phyloP scores from a whole-genome alignment of 176 grass and related monocot genomes.

The Ampelocalamus luodianensis region DNA sequence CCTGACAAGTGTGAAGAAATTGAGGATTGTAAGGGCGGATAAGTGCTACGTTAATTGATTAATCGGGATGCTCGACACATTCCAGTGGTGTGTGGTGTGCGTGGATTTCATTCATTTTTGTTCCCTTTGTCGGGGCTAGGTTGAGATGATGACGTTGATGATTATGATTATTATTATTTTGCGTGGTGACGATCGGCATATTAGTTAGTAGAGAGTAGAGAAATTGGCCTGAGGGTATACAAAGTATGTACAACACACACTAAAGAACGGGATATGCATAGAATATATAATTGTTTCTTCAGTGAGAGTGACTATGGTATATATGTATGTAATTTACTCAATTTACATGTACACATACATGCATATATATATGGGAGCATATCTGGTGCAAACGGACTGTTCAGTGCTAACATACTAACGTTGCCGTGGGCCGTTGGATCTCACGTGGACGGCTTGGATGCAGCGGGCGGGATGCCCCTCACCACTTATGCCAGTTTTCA shows the following conservation, averaged over 20 bases:
- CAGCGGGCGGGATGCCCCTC: too few relatives aligned
- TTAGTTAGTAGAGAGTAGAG: neutral
- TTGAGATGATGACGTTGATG: neutral
- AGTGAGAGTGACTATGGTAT: neutral
- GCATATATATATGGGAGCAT: too few relatives aligned
- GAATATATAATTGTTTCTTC: neutral
- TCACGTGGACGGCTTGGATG: too few relatives aligned
- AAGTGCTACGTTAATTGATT: neutral
- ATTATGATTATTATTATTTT: neutral
- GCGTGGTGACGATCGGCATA: neutral
- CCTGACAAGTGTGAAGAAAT: slow-evolving; percentile 64
- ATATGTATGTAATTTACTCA: too few relatives aligned
- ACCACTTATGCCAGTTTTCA: too few relatives aligned
- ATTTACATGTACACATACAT: too few relatives aligned
- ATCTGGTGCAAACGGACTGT: too few relatives aligned
- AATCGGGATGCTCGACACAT: neutral
- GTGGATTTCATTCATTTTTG: neutral
- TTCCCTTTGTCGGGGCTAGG: neutral
- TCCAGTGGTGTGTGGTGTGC: neutral
- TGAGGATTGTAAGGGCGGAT: slow-evolving; percentile 61
- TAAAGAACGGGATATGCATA: neutral
- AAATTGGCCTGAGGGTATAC: neutral
- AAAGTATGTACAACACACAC: neutral
- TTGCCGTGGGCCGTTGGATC: too few relatives aligned
- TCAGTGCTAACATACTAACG: too few relatives aligned